A percentile compares a stretch with the other conserved stretches of the same genome.
Conservation (phyloP, 2,329 filamentous ascomycete species). For the Rutstroemia sydowiana region DNA sequence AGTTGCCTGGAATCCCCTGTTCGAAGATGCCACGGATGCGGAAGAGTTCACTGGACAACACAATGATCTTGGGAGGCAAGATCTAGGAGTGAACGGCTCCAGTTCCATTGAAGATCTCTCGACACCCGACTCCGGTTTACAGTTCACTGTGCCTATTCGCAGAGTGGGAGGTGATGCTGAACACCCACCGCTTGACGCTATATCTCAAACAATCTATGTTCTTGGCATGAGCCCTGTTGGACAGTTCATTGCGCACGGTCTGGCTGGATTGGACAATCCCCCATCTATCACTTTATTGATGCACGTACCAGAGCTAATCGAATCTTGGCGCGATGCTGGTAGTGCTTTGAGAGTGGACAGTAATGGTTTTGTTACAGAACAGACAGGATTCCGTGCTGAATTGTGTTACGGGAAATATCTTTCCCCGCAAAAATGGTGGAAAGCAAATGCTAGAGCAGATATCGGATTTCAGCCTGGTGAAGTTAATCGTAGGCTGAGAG, state of each 20-base stretch:
- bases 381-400: conserved; percentile 29
- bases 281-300: conserved; percentile 60
- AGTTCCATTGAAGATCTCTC: no score
- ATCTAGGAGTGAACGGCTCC: no score
- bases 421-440: conserved; percentile 26
- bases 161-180: no score
- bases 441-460: no score
- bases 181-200: neutral
- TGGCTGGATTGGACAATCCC: conserved; percentile 48
- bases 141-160: no score
- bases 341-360: conserved; percentile 40
- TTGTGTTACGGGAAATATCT: conserved; percentile 14
- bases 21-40: no score
- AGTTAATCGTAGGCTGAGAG: no score
- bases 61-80: no score
- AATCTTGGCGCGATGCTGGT: conserved; percentile 40
- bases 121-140: no score
- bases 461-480: no score
- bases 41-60: no score
- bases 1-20: no score
- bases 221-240: conserved; percentile 59
- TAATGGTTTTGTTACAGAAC: conserved; percentile 33
- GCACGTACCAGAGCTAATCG: conserved; percentile 39
- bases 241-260: conserved; percentile 57
- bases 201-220: conserved; percentile 46